Conservation (phyloP, 805 yeast species). For the Millerozyma miso region DNA sequence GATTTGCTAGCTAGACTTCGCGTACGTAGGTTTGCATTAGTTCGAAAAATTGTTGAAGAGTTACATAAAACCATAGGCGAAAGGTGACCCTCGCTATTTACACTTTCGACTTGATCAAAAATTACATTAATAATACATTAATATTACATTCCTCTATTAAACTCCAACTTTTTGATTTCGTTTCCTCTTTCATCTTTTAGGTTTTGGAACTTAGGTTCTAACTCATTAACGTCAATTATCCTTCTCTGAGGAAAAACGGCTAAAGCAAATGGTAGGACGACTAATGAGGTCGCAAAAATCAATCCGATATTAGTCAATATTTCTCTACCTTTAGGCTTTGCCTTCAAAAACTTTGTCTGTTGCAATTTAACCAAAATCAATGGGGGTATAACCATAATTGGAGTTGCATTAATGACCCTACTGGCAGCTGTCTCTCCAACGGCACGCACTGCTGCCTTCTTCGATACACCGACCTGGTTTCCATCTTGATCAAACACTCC, state of each 20-base stretch:
- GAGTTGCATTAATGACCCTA: constrained; percentile 93
- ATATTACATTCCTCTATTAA: constrained; percentile 85
- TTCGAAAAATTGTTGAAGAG: too few relatives aligned
- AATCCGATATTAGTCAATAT: constrained; percentile 78
- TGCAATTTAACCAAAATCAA: constrained; percentile 76
- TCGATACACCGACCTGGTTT: constrained; percentile 62
- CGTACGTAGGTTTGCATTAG: background rate
- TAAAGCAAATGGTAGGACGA: constrained; percentile 88
- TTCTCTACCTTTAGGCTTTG: constrained; percentile 61
- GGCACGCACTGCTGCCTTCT: constrained; percentile 84
- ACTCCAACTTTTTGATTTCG: constrained; percentile 59
- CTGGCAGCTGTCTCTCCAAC: constrained; percentile 97
- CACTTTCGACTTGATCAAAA: background rate
- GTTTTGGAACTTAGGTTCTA: constrained; percentile 63
- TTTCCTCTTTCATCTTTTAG: constrained; percentile 62
- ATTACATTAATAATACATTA: background rate
- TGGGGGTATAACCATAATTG: constrained; percentile 96
- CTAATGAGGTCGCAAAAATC: constrained; percentile 79
- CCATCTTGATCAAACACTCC: constrained; percentile 59
- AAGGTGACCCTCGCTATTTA: too few relatives aligned
- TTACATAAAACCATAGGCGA: too few relatives aligned
- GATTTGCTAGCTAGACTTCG: background rate
- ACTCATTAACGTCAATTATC: constrained; percentile 47
- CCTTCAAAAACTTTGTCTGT: constrained; percentile 55
- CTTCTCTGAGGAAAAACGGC: constrained; percentile 94